A percentile compares a stretch with the other conserved stretches of the same genome.
These are phyloP conservation scores for Heterotrichella gracilis DNA, from an alignment of 352 stramenopile species.

Conservation along the genomic window DNA sequence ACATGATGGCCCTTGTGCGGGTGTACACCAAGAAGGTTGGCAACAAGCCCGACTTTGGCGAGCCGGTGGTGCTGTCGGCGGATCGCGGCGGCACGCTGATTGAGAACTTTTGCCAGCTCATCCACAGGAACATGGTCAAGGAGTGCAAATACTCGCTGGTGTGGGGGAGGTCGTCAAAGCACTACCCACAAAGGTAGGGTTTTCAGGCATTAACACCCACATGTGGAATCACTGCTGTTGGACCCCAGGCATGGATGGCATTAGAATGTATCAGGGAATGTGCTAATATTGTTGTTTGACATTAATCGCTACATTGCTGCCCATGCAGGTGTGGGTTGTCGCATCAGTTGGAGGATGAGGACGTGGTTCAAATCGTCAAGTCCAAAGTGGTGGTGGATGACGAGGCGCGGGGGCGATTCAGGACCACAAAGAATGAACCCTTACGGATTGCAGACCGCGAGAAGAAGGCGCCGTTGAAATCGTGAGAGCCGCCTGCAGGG, in stretches of 20 bases:
- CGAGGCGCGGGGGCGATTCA: too few relatives aligned
- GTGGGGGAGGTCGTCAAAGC: slow-evolving; percentile 85
- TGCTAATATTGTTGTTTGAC: too few relatives aligned
- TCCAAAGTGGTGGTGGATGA: too few relatives aligned
- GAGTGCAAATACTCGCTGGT: slow-evolving; percentile 90
- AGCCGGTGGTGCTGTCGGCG: slow-evolving; percentile 74
- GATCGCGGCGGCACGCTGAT: slow-evolving; percentile 54
- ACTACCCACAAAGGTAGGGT: slow-evolving; percentile 71
- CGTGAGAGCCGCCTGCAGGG: too few relatives aligned
- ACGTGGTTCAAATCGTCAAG: slow-evolving; percentile 87
- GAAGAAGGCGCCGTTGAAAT: too few relatives aligned
- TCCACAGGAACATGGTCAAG: slow-evolving; percentile 48
- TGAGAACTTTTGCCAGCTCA: slow-evolving; percentile 68
- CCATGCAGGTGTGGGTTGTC: slow-evolving; percentile 62
- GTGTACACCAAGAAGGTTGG: slow-evolving; percentile 92
- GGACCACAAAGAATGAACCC: too few relatives aligned
- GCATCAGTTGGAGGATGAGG: slow-evolving; percentile 76
- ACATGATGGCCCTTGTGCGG: slow-evolving; percentile 78
- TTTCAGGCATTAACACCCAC: too few relatives aligned
- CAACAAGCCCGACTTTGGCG: slow-evolving; percentile 62
- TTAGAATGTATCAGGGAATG: too few relatives aligned
- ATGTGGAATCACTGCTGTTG: too few relatives aligned
- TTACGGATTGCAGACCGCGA: too few relatives aligned
- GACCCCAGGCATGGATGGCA: too few relatives aligned
- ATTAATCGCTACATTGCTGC: too few relatives aligned